Evolutionary conservation across 1,284 basidiomycete species (phyloP).

Genomic region (Flammula alnicola): DNA sequence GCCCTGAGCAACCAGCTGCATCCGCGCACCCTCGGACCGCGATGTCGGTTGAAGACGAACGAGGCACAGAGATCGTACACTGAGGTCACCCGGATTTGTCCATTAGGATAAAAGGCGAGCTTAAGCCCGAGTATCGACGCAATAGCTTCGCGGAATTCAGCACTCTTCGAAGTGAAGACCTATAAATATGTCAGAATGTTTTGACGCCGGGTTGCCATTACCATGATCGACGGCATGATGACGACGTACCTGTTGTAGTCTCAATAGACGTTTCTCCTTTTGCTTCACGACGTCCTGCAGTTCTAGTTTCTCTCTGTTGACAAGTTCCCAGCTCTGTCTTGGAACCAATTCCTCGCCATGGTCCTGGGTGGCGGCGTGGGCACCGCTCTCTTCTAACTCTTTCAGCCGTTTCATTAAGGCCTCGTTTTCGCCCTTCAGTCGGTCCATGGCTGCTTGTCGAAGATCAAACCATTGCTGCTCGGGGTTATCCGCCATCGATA

Average conservation of each 20-base stretch:
- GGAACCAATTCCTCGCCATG: slow-evolving; percentile 55
- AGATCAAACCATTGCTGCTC: slow-evolving; percentile 74
- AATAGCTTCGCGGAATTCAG: slow-evolving; percentile 83
- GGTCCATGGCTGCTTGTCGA: slow-evolving; percentile 68
- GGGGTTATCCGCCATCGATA: slow-evolving; percentile 77
- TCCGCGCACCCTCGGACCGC: slow-evolving; percentile 48
- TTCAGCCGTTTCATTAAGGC: slow-evolving; percentile 63
- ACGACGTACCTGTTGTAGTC: slow-evolving; percentile 66
- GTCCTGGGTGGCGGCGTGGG: slow-evolving; percentile 11
- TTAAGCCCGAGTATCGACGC: slow-evolving; percentile 84
- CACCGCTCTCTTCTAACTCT: slow-evolving; percentile 51
- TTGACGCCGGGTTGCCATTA: neutral
- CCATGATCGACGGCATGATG: neutral
- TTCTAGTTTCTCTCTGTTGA: slow-evolving; percentile 62
- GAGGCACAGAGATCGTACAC: slow-evolving; percentile 73
- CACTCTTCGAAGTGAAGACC: slow-evolving; percentile 75
- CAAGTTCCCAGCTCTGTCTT: slow-evolving; percentile 70
- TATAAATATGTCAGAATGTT: slow-evolving; percentile 28
- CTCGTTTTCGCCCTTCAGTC: slow-evolving; percentile 76
- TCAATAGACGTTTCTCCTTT: slow-evolving; percentile 76
- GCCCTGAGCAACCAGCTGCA: slow-evolving; percentile 73
- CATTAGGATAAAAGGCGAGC: slow-evolving; percentile 83
- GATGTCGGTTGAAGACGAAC: slow-evolving; percentile 70
- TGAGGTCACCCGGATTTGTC: slow-evolving; percentile 83
- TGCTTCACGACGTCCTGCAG: slow-evolving; percentile 64